A percentile compares a stretch with the other conserved stretches of the same genome.
These are phyloP conservation scores for Leccinum subgranulosum DNA, from an alignment of 768 basidiomycete genomes.

Conservation along the genomic window DNA sequence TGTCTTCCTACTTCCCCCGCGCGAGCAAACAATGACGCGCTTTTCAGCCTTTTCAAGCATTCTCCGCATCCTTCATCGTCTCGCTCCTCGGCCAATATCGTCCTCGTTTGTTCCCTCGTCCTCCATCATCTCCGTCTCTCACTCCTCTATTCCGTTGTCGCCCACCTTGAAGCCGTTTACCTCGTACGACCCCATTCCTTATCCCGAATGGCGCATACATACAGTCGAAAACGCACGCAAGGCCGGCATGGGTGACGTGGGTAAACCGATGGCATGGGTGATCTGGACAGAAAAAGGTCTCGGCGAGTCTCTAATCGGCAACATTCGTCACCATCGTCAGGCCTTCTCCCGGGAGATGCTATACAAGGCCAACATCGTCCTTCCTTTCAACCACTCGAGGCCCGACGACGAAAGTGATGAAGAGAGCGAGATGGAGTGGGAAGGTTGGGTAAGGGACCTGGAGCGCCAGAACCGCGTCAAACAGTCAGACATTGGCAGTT, in stretches of 20 bases:
- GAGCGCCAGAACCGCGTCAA: slow-evolving; percentile 34
- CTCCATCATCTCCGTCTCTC: slow-evolving; percentile 60
- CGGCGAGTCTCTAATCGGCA: slow-evolving; percentile 19
- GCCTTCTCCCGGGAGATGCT: slow-evolving; percentile 23
- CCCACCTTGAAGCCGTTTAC: slow-evolving; percentile 15
- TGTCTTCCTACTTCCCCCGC: background rate
- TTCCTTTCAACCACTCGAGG: slow-evolving; percentile 9
- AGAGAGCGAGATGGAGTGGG: slow-evolving; percentile 62
- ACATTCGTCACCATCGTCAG: slow-evolving; percentile 22
- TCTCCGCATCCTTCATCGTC: slow-evolving; percentile 52
- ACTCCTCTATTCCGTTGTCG: slow-evolving; percentile 8
- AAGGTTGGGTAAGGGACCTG: slow-evolving; percentile 62
- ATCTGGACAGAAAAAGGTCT: slow-evolving; percentile 31
- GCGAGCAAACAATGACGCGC: background rate
- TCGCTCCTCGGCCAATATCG: slow-evolving; percentile 30
- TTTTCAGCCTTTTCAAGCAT: slow-evolving; percentile 45
- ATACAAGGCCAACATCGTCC: slow-evolving; percentile 12
- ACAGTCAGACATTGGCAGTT: slow-evolving; percentile 3
- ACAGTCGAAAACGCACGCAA: slow-evolving; percentile 49
- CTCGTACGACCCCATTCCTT: slow-evolving; percentile 43
- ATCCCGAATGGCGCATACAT: slow-evolving; percentile 64
- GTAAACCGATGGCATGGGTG: slow-evolving; percentile 50
- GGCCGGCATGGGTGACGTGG: slow-evolving; percentile 58
- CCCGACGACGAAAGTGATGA: slow-evolving; percentile 38
- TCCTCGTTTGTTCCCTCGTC: slow-evolving; percentile 43